Conservation (phyloP, 2,329 filamentous ascomycete genomes). For the Stagonosporopsis vannaccii region DNA sequence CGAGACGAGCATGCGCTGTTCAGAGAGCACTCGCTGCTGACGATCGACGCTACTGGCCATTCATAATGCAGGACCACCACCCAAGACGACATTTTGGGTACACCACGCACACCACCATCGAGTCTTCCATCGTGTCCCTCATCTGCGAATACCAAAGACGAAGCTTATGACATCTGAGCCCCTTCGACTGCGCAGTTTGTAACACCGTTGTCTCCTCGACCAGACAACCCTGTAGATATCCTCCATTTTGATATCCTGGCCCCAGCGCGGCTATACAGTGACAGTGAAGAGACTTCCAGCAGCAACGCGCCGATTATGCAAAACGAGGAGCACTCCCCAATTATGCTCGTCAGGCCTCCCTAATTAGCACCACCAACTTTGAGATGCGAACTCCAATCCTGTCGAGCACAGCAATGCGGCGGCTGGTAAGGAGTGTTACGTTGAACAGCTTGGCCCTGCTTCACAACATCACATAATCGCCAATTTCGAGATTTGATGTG, state of each 20-base stretch:
- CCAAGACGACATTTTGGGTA: no score
- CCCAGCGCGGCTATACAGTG: not conserved
- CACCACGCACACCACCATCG: no score
- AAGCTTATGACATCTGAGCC: no score
- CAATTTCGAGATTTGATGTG: not conserved
- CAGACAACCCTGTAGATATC: not conserved
- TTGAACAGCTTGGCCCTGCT: not conserved
- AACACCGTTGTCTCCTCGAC: not conserved
- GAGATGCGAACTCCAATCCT: not conserved
- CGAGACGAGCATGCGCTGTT: no score
- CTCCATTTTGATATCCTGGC: not conserved
- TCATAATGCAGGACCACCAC: no score
- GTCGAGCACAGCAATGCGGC: not conserved
- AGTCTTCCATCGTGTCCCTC: no score
- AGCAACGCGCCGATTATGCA: not conserved
- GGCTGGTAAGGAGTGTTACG: not conserved
- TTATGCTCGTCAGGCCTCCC: not conserved
- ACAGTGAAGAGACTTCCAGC: not conserved
- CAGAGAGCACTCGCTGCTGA: no score
- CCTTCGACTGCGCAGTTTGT: not conserved
- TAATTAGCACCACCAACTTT: not conserved
- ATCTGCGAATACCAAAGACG: no score
- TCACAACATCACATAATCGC: not conserved
- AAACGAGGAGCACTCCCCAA: not conserved
- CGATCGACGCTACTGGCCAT: no score